Evolutionary conservation across 1,284 basidiomycete genomes (phyloP).

Genomic region (Mycosarcoma mackinlayi): DNA sequence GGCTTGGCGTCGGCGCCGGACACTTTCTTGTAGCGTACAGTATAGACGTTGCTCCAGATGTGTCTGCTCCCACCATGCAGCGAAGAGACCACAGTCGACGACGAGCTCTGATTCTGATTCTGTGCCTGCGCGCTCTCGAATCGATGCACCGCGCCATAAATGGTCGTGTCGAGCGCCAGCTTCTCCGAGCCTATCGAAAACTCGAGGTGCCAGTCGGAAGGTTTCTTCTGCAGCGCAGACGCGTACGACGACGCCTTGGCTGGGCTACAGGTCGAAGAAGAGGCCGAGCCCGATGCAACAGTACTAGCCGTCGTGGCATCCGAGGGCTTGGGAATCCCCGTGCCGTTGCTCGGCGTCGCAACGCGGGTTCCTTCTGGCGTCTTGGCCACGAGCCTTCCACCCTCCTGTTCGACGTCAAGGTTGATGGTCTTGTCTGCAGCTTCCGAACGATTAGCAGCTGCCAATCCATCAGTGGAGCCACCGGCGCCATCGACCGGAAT

Average conservation of each 20-base stretch:
- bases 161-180: slow-evolving; percentile 85
- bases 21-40: slow-evolving; percentile 92
- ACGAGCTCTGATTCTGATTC: slow-evolving; percentile 10
- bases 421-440: slow-evolving; percentile 59
- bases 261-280: slow-evolving; percentile 26
- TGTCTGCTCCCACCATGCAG: slow-evolving; percentile 69
- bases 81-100: slow-evolving; percentile 13
- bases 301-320: slow-evolving; percentile 61
- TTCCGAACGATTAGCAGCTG: slow-evolving; percentile 14
- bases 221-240: slow-evolving; percentile 88
- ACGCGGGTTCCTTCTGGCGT: slow-evolving; percentile 95
- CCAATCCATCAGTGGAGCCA: slow-evolving; percentile 13
- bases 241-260: slow-evolving; percentile 79
- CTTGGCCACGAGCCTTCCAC: slow-evolving; percentile 85
- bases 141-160: slow-evolving; percentile 94
- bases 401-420: slow-evolving; percentile 56
- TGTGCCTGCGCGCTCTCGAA: slow-evolving; percentile 73
- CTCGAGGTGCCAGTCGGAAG: slow-evolving; percentile 94
- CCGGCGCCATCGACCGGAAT: slow-evolving; percentile 39
- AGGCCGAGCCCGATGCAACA: slow-evolving; percentile 24
- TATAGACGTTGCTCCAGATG: slow-evolving; percentile 89
- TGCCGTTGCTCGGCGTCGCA: slow-evolving; percentile 78
- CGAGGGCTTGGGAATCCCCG: slow-evolving; percentile 34
- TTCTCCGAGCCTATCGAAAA: slow-evolving; percentile 89
- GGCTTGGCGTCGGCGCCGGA: slow-evolving; percentile 77